Evolutionary conservation across 768 basidiomycete species (phyloP).

Genomic region (Boletus rufocinnamomeus): DNA sequence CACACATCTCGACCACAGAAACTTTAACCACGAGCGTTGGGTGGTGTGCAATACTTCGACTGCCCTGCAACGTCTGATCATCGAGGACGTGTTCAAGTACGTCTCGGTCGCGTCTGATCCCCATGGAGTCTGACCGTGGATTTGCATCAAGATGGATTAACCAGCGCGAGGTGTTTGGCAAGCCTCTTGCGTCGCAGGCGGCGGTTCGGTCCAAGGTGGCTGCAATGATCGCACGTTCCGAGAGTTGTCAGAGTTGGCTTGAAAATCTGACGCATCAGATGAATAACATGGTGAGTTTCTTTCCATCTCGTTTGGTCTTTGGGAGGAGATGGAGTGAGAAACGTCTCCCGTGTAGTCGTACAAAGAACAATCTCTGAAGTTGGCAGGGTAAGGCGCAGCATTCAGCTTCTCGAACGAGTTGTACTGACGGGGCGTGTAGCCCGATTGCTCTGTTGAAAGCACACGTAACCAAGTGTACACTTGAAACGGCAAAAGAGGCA

Average conservation of each 20-base stretch:
- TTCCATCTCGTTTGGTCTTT: not conserved
- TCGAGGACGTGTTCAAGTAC: conserved; percentile 77
- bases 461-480: conserved; percentile 47
- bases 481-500: not conserved
- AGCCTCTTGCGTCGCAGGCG: conserved; percentile 63
- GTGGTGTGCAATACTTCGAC: conserved; percentile 57
- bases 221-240: conserved; percentile 66
- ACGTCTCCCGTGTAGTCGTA: conserved; percentile 46
- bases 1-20: conserved; percentile 28
- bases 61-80: conserved; percentile 57
- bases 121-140: not conserved
- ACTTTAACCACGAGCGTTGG: conserved; percentile 79
- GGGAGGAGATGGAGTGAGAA: conserved; percentile 19
- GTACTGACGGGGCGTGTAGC: conserved; percentile 15
- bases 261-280: conserved; percentile 83
- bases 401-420: not conserved
- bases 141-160: conserved; percentile 58
- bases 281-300: conserved; percentile 64
- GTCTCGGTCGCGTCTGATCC: not conserved
- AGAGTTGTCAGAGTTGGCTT: conserved; percentile 75
- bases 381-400: conserved; percentile 55
- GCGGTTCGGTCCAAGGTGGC: conserved; percentile 80
- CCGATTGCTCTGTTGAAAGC: conserved; percentile 63
- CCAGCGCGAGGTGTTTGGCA: conserved; percentile 80
- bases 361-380: conserved; percentile 62